Percentiles rank a stretch among this genome's conserved stretches.
Evolutionary conservation across 228 moss, liverwort and hornwort genomes (phyloP).

Genomic region (Sphagnum fallax): DNA sequence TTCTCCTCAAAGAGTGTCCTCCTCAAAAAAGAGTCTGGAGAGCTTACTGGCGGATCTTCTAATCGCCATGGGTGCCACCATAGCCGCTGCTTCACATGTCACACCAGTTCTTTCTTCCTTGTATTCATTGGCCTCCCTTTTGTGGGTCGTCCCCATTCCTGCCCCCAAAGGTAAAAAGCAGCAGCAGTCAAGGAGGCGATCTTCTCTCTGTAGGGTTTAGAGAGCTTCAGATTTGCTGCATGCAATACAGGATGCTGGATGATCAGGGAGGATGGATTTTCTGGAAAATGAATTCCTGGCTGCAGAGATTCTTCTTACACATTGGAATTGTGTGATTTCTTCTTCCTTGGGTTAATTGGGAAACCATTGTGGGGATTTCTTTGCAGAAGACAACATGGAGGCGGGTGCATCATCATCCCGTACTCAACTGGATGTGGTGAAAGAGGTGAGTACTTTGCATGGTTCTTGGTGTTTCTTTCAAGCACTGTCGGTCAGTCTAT

Average conservation of each 20-base stretch:
- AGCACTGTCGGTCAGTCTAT: too few relatives aligned
- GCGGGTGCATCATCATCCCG: too few relatives aligned
- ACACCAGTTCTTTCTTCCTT: slow-evolving; percentile 28
- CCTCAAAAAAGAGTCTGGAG: slow-evolving; percentile 10
- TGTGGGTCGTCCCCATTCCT: slow-evolving; percentile 21
- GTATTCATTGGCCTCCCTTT: slow-evolving; percentile 28
- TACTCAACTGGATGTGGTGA: too few relatives aligned
- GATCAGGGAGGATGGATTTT: background rate
- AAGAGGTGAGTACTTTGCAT: too few relatives aligned
- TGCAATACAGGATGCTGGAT: background rate
- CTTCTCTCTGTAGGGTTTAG: background rate
- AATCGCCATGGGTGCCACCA: slow-evolving; percentile 16
- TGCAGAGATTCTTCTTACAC: background rate
- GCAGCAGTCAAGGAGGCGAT: background rate
- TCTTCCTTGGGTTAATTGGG: too few relatives aligned
- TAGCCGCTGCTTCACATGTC: slow-evolving; percentile 27
- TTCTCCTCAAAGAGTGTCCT: too few relatives aligned
- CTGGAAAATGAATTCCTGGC: background rate
- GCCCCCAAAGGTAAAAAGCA: slow-evolving; percentile 10
- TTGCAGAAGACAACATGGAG: too few relatives aligned
- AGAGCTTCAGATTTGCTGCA: background rate
- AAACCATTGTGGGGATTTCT: too few relatives aligned
- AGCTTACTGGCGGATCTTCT: slow-evolving; percentile 25
- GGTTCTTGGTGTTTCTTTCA: too few relatives aligned
- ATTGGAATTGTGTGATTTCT: background rate